Base-by-base conservation (phyloP, 1,139 yeast genomes). In the Zygoascus hellenicus region DNA sequence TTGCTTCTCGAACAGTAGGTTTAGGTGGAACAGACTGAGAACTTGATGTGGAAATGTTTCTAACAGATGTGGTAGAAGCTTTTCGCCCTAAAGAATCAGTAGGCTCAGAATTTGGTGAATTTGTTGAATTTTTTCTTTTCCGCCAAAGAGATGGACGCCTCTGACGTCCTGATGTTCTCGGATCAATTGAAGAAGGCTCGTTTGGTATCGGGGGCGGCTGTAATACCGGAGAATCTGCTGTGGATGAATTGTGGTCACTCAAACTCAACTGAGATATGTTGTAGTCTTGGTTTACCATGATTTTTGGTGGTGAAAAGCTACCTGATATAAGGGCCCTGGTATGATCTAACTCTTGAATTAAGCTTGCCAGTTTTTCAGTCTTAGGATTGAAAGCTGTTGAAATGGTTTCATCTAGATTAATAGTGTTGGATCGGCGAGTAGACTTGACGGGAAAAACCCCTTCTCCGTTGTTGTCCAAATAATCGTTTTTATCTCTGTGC, bases 81-180 rank as follows among this genome's bases (percentile, higher is more conserved):
- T 22, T 22, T 22, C 26, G 26, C 26, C 26, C 6, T 22, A 22
- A 7, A 22, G 26, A 22, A 22, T 22, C 26, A 22, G 26, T 22
- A 22, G 26, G 26, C 7, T 22, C 26, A 4, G 26, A 22, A 7
- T 22, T 22, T 22, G 26, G 26, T 7, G 26, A 22, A 7, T 7
- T 22, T 22, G 26, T 22, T 22, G 26, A 22, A 22, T 4, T 22
- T 22, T 22, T 22, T 30, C 44, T 48, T 9, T 58, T 48, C 34
- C 47, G 50, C 59, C 59, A 56, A 40, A 54, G 48, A n/a, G 60
- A 57, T 9, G 58, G 51, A 10, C 54, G 44, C 15, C 39, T 17
- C 17, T 29, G 19, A 5, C 29, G 39, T 3, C 29, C n/a, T 5
- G 19, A 7, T 5, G 5, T 14, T n/a, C 15, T 14, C 10, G 30